Conservation (phyloP, 1,284 basidiomycete genomes). For the Trametes pubescens region DNA sequence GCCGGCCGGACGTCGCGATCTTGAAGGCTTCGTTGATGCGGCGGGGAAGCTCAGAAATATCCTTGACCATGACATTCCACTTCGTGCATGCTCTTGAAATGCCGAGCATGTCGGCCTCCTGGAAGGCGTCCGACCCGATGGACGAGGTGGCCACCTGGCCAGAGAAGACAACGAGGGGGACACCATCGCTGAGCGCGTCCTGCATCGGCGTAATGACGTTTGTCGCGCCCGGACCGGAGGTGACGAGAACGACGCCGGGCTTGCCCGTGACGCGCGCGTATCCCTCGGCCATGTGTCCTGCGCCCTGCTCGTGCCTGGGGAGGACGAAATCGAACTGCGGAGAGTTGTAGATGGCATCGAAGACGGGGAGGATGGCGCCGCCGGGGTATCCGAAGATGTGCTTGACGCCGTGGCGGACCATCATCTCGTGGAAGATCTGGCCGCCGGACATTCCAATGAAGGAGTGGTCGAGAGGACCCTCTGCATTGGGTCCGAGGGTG, state of each 20-base stretch:
- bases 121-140: slow-evolving; percentile 98
- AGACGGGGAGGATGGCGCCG: slow-evolving; percentile 97
- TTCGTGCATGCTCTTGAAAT: slow-evolving; percentile 98
- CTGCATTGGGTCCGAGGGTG: slow-evolving; percentile 54
- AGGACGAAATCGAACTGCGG: slow-evolving; percentile 96
- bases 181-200: slow-evolving; percentile 94
- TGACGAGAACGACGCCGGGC: slow-evolving; percentile 97
- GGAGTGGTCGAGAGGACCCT: slow-evolving; percentile 70
- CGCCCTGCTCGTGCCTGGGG: slow-evolving; percentile 97
- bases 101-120: slow-evolving; percentile 96
- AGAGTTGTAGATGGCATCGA: slow-evolving; percentile 98
- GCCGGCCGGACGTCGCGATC: slow-evolving; percentile 96
- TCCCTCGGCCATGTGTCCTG: slow-evolving; percentile 98
- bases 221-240: slow-evolving; percentile 97
- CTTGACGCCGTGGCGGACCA: slow-evolving; percentile 96
- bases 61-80: slow-evolving; percentile 99
- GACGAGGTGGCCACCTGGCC: slow-evolving; percentile 99
- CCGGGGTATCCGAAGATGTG: slow-evolving; percentile 99
- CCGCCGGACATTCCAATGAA: slow-evolving; percentile 97
- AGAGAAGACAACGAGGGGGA: slow-evolving; percentile 95
- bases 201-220: slow-evolving; percentile 99
- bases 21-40: slow-evolving; percentile 99
- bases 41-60: slow-evolving; percentile 92
- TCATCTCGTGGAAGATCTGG: slow-evolving; percentile 99
- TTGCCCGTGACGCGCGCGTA: slow-evolving; percentile 98